Percentiles rank a stretch among this genome's conserved stretches.
Evolutionary conservation across 495 filamentous ascomycete species (phyloP).

Genomic region (Neohortaea acidophila): DNA sequence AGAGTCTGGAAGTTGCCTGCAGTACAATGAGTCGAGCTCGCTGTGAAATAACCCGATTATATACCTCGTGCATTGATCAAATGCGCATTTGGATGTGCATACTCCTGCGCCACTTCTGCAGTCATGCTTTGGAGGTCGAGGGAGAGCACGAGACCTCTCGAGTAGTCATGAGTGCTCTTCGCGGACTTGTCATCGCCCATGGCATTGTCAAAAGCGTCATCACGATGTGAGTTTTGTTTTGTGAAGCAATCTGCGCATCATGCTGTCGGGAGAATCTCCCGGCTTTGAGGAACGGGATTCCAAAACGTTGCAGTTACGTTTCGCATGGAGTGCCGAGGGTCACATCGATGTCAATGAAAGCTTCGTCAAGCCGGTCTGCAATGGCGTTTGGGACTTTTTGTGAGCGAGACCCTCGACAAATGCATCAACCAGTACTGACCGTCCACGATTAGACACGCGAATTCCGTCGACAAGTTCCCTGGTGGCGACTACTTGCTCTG

Average conservation of each 20-base stretch:
- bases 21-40: slow-evolving; percentile 9
- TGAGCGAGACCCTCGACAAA: background rate
- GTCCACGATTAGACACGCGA: slow-evolving; percentile 10
- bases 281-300: no score
- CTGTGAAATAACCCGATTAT: slow-evolving; percentile 8
- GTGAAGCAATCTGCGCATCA: background rate
- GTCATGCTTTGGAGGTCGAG: background rate
- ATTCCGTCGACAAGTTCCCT: slow-evolving; percentile 9
- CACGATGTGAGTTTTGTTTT: slow-evolving; percentile 3
- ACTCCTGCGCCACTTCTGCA: background rate
- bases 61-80: slow-evolving; percentile 5
- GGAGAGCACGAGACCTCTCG: slow-evolving; percentile 7
- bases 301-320: no score
- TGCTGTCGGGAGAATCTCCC: slow-evolving; percentile 2
- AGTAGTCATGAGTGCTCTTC: background rate
- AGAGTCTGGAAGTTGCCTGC: slow-evolving; percentile 22
- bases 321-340: no score
- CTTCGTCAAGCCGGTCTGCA: slow-evolving; percentile 21
- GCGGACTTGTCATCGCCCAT: slow-evolving; percentile 1
- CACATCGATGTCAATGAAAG: background rate
- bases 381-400: slow-evolving; percentile 14
- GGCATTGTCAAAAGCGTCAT: slow-evolving; percentile 22
- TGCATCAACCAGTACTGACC: background rate
- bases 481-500: slow-evolving; percentile 15
- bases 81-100: background rate